Evolutionary conservation across 306 rosid species (phyloP), one percentile per base, ranked within the genome.

Genomic region (Castanopsis chinensis): DNA sequence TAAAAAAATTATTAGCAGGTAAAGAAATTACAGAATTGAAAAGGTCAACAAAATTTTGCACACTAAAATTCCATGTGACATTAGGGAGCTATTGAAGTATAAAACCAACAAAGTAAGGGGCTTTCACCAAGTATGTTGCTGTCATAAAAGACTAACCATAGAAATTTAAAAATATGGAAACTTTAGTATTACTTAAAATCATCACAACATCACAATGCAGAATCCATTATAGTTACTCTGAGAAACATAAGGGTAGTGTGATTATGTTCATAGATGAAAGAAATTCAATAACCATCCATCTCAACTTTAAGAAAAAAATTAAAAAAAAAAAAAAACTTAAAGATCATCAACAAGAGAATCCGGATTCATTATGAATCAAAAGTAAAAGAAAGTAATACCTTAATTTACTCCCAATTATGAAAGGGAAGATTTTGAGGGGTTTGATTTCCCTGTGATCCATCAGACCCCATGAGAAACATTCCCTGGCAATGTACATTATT

Each of bases 371-470:
- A 5, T 17, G 79, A 69, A 55, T 35, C 63, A 35, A 37, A 23
- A 52, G 2, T 43, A 70, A 45, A 52, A n/a, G 55, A 72, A 45
- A 53, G 4, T 20, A n/a, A 27, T 63, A 78, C 63, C 49, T 60
- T 23, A 12, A 49, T 68, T 84, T 85, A 88, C 45, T 85, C 90
- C 99, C 98, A 96, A 21, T 25, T 25, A 25, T 82, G 93, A 77
- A 90, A 96, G 19, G 98, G 97, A 72, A 88, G 92, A 28, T 87
- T 80, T 59, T 85, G 90, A 64, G 92, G 82, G 74, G 89, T 78
- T 58, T 84, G 89, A 73, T 79, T 86, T 41, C 83, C 89, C 33
- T 79, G 90, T 2, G 93, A 83, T 20, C 78, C 91, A 85, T 78
- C 81, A 78, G 88, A 81, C 5, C 83, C 91, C 18, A 89, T 14